Evolutionary conservation across 352 stramenopile genomes (phyloP), one percentile per base, ranked within the genome.

Genomic region (Phytophthora nicotianae): DNA sequence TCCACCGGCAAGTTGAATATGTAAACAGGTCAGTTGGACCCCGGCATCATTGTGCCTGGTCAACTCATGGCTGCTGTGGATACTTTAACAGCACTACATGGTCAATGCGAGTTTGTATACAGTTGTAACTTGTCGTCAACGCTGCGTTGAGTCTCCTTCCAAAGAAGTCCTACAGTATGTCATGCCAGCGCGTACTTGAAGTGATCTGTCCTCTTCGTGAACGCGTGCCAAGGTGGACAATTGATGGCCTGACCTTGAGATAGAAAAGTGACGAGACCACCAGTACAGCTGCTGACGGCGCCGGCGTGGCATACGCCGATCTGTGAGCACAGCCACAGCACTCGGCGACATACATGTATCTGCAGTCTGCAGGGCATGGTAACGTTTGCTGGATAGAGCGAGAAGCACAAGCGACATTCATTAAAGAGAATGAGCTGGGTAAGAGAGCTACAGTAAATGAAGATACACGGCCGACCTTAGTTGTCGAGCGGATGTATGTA

Each of bases 401-500:
- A 29, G 24, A 19, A 46, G 20, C 26, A 46, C 27, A 56, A 33
- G 43, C 13, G 26, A 49, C 23, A 17, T 67, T 62, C 59, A 55
- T 67, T 68, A 9, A 16, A 56, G 5, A 19, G 50, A 14, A 51
- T 33, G 24, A 33, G 9, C 17, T 23, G 23, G 21, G 8, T 49
- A 42, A 5, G 14, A 49, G 2, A 41, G 6, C n/a, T 17, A n/a
- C n/a, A 19, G 17, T 49, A 49, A 14, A 24, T 29, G 24, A 7
- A 62, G n/a, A 43, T 60, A 21, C 41, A 49, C 40, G 9, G 19
- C 19, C 29, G 13, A 19, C 23, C 37, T 63, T 33, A 72, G 23
- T 43, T 51, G 11, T 75, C 62, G 16, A 75, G 57, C 21, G 56
- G 62, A 49, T 75, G 62, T 16, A 85, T 86, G 53, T 74, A 74